Evolutionary conservation across 2,329 filamentous ascomycete genomes (phyloP), one percentile per base, ranked within the genome.

Genomic region (Hortaea sp.): DNA sequence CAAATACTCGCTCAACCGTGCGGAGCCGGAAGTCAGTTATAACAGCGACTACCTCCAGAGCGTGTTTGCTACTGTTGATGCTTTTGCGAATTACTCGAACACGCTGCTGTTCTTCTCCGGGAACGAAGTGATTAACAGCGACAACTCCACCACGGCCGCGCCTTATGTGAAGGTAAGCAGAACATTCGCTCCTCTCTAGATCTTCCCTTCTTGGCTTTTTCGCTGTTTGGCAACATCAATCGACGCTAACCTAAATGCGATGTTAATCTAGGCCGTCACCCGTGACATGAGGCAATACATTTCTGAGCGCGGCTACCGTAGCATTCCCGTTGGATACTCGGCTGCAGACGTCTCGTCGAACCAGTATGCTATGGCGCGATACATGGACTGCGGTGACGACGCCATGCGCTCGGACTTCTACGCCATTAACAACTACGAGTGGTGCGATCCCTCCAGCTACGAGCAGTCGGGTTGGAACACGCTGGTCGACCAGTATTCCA

Each of bases 381-480:
- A 94, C 76, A 87, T 95, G 80, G 94, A 94, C 77, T 95, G 88
- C 63, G 88, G 88, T 51, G 49, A 51, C 9, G 70, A 77, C 41
- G 84, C 89, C 37, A 79, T 82, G 68, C 81, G 87, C 55, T 85
- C 81, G 57, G 88, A 94, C 67, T 90, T 90, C 72, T 89, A 88
- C 60, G 85, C 82, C 53, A 87, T 88, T 69, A 90, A 90, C 69
- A 85, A 89, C 69, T 90, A 90, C 69, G 88, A 85, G 37, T 89
- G 82, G 83, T 89, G 85, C 67, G 81, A 78, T 58, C 74, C 82
- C 49, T 81, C 79, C 39, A 73, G 78, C 56, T 88, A 84, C 70
- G 65, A 68, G 41, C 72, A 68, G 41, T 82, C 88, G 30, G 87
- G 85, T 55, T 95, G 88, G 87, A 77, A 85, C 65, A 66, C 81